Evolutionary conservation across 441 rosid species (phyloP), one percentile per base, ranked within the genome.

Genomic region (Iberis amara): DNA sequence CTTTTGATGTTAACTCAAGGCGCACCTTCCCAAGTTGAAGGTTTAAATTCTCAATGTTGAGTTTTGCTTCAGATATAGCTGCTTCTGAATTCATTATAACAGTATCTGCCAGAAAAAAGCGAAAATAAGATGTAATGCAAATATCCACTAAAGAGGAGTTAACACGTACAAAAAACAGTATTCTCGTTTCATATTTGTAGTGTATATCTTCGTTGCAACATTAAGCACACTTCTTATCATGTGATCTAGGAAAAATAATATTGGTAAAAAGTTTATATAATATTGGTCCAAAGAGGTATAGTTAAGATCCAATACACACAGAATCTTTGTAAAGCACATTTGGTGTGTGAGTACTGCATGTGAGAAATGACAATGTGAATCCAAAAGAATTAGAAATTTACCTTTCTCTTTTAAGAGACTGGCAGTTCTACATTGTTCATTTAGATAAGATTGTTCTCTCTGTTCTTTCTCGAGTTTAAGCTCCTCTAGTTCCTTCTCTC

Each of bases 321-420:
- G 24, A 38, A 21, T 9, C 2, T 1, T 30, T 15, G 6, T 30
- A 31, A 3, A n/a, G n/a, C n/a, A n/a, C n/a, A 39, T 39, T 38
- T 26, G 45, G 13, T 24, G 57, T 9, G 31, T 39, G 48, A 41
- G 0, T n/a, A 54, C 44, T 21, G 57, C 48, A 36, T 14, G 33
- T 33, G 45, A 40, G 9, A 23, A 55, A 15, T 12, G 41, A 5
- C 48, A 39, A 9, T 11, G 21, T 59, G 31, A 47, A 52, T 21
- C 7, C n/a, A 14, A 7, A 10, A 27, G 27, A 15, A 33, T 7
- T 33, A 9, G 11, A 35, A 14, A 11, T 5, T 42, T 66, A 83
- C 98, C 94, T 80, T 81, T 87, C 59, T 83, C 83, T 31, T 76
- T 76, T 12, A 82, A 68, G 75, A 83, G 81, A 53, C 41, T 68